A percentile compares a stretch with the other conserved stretches of the same genome.
These are phyloP conservation scores for Termitomyces sp. DNA, from an alignment of 768 basidiomycete species.

Conservation along the genomic window DNA sequence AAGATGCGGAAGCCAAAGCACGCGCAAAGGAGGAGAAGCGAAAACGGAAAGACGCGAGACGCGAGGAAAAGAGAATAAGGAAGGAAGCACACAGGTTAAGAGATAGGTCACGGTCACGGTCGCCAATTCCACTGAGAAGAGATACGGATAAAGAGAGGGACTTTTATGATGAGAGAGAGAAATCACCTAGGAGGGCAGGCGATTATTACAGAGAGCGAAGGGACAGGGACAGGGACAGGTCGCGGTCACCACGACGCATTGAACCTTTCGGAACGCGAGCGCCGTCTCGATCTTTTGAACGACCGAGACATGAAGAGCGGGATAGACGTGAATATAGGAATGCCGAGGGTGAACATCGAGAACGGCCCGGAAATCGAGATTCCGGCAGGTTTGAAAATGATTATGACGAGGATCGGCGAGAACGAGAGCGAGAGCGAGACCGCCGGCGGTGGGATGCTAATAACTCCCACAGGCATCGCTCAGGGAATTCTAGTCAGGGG, in stretches of 20 bases:
- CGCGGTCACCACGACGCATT: slow-evolving; percentile 9
- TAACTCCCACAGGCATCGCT: slow-evolving; percentile 22
- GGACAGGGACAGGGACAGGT: slow-evolving; percentile 3
- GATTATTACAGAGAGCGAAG: slow-evolving; percentile 1
- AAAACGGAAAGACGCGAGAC: slow-evolving; percentile 48
- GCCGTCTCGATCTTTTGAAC: slow-evolving; percentile 9
- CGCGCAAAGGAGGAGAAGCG: slow-evolving; percentile 48
- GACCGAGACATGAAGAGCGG: slow-evolving; percentile 1
- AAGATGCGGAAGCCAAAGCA: slow-evolving; percentile 20
- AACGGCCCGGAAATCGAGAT: not conserved
- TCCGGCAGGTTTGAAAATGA: slow-evolving; percentile 18
- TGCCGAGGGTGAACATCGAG: not conserved
- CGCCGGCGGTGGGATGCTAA: slow-evolving; percentile 52
- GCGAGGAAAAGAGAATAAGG: slow-evolving; percentile 41
- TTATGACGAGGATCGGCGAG: slow-evolving; percentile 25
- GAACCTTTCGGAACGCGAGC: slow-evolving; percentile 18
- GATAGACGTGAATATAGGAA: not conserved
- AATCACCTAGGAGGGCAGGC: not conserved
- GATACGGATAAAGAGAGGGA: slow-evolving; percentile 20
- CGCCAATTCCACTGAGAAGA: slow-evolving; percentile 19
- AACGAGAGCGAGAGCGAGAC: slow-evolving; percentile 33
- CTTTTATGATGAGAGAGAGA: not conserved
- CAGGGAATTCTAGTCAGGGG: not conserved
- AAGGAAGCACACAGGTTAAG: slow-evolving; percentile 19
- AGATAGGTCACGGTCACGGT: slow-evolving; percentile 25